phyloP scores from a whole-genome alignment of 108 stramenopile genomes.

The Nannochloropsis oceanica region DNA sequence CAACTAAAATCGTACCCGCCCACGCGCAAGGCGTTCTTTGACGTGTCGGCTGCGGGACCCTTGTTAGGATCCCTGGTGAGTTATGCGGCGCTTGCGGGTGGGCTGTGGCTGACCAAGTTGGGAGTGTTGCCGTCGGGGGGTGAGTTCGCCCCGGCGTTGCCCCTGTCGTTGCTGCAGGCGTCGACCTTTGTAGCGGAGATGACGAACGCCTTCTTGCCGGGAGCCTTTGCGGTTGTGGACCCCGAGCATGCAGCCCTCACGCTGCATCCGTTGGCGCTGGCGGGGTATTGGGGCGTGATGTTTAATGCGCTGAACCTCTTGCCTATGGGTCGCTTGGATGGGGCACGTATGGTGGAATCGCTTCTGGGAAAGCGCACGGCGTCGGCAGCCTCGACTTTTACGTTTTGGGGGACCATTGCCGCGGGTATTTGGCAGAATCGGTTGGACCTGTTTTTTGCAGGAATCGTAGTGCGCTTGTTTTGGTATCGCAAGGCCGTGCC shows the following conservation, averaged over 20 bases:
- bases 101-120: constrained; percentile 3
- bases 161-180: not conserved
- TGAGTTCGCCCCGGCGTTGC: not conserved
- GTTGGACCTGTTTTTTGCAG: not conserved
- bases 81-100: not conserved
- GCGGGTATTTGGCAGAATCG: not conserved
- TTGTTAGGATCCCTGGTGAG: constrained; percentile 5
- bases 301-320: constrained; percentile 63
- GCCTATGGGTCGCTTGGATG: constrained; percentile 73
- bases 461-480: not conserved
- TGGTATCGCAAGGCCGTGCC: not conserved
- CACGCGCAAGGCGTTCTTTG: constrained; percentile 19
- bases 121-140: not conserved
- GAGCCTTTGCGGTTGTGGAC: not conserved
- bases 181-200: not conserved
- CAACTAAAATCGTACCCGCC: constrained; percentile 17
- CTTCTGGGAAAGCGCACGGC: not conserved
- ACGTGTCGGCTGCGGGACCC: constrained; percentile 17
- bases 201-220: not conserved
- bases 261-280: constrained; percentile 60
- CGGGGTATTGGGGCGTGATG: constrained; percentile 62
- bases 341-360: constrained; percentile 41
- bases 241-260: constrained; percentile 33
- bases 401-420: not conserved
- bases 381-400: not conserved